These are phyloP conservation scores for Solanum paucissectum DNA, from an alignment of 257 asterid species.

Conservation along the genomic window DNA sequence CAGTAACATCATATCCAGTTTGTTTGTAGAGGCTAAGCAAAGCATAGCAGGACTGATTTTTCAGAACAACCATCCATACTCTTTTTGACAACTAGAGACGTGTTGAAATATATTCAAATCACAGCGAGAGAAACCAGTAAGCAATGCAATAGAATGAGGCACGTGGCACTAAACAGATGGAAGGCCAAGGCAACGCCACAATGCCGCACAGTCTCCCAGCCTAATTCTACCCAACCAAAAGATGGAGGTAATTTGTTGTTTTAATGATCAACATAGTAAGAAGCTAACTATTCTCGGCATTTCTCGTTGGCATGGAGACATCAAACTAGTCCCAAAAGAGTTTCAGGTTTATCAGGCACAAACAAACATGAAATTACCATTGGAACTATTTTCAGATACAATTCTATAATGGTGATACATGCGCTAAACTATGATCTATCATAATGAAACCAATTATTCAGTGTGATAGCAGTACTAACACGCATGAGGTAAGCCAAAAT, in stretches of 20 bases:
- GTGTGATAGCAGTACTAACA: neutral
- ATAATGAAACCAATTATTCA: neutral
- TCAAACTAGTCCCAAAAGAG: neutral
- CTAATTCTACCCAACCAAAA: neutral
- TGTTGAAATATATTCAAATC: neutral
- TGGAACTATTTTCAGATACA: neutral
- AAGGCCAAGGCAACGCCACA: neutral
- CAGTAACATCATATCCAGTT: neutral
- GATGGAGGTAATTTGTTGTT: neutral
- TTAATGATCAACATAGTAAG: neutral
- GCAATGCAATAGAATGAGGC: neutral
- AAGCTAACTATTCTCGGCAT: neutral
- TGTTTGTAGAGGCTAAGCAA: neutral
- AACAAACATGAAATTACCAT: neutral
- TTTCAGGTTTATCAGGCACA: neutral
- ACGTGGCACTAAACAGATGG: neutral
- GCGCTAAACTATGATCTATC: neutral
- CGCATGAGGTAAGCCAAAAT: neutral
- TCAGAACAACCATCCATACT: neutral
- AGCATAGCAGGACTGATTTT: neutral
- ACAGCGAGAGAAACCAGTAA: neutral
- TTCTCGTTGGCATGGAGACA: neutral
- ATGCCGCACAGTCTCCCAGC: neutral
- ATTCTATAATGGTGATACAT: neutral
- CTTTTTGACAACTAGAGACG: neutral